Conservation (phyloP, 108 stramenopile species). For the Stephanodiscus triporus region DNA sequence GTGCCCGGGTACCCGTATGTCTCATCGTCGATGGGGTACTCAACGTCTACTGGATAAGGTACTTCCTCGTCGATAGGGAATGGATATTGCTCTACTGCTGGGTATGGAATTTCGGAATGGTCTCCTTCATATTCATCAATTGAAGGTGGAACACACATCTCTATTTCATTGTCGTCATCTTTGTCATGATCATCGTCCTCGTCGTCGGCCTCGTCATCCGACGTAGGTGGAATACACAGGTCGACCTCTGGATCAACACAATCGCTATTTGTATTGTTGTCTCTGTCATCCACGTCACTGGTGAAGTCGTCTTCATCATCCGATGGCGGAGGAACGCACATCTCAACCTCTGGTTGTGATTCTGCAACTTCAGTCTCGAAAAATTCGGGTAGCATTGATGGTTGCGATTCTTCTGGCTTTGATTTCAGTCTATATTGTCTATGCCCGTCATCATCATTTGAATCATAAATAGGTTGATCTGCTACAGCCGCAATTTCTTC, state of each 20-base stretch:
- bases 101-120: too few species aligned
- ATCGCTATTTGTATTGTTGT: neutral
- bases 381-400: neutral
- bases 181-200: conserved; percentile 10
- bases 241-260: conserved; percentile 27
- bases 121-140: conserved; percentile 28
- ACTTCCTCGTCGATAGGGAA: conserved; percentile 9
- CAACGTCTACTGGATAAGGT: conserved; percentile 39
- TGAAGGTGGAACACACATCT: conserved; percentile 35
- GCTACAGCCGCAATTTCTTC: neutral
- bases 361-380: conserved; percentile 15
- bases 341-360: conserved; percentile 26
- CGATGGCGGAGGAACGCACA: conserved; percentile 21
- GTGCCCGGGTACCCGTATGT: conserved; percentile 38
- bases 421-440: neutral
- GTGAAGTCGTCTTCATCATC: conserved; percentile 10
- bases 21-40: conserved; percentile 42
- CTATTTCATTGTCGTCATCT: neutral
- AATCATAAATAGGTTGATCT: conserved; percentile 11
- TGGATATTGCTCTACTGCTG: conserved; percentile 30
- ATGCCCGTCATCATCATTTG: conserved; percentile 6
- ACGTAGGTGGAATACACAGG: conserved; percentile 32
- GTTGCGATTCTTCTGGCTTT: conserved; percentile 3
- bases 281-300: conserved; percentile 15
- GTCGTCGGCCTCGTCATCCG: conserved; percentile 32